Percentiles rank a stretch among this genome's conserved stretches.
Evolutionary conservation across 371 early-diverging fungal species (phyloP).

Genomic region (Apophysomyces elegans): DNA sequence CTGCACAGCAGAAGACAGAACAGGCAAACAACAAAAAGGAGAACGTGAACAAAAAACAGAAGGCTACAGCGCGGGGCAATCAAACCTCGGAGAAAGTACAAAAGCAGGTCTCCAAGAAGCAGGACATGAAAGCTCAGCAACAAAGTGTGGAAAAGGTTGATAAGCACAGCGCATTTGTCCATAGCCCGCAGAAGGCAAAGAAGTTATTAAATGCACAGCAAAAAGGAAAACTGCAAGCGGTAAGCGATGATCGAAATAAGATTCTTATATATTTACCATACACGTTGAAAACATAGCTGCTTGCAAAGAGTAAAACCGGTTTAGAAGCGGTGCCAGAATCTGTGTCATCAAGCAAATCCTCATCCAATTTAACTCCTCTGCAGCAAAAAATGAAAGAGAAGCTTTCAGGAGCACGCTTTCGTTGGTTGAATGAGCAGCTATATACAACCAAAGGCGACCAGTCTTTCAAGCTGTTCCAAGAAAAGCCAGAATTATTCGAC

Average conservation of each 20-base stretch:
- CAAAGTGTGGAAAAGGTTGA: background rate
- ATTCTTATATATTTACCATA: background rate
- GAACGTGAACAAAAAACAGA: background rate
- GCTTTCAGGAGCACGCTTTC: constrained; percentile 87
- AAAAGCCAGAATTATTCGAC: constrained; percentile 88
- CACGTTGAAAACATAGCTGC: background rate
- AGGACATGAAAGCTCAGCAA: background rate
- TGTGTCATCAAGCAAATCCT: background rate
- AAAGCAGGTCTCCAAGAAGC: no score
- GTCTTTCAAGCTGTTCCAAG: constrained; percentile 78
- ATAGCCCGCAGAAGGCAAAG: background rate
- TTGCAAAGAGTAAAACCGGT: constrained; percentile 4
- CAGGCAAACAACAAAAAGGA: constrained; percentile 14
- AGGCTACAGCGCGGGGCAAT: no score
- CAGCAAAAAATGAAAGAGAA: constrained; percentile 87
- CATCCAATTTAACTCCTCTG: constrained; percentile 60
- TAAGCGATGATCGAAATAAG: constrained; percentile 8
- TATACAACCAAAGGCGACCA: constrained; percentile 86
- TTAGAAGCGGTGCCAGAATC: background rate
- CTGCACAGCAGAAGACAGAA: constrained; percentile 12
- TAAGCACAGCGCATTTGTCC: background rate
- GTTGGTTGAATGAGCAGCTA: constrained; percentile 94
- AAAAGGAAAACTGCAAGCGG: constrained; percentile 35
- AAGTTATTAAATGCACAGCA: constrained; percentile 5
- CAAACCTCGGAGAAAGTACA: no score